phyloP scores from a whole-genome alignment of 2,329 filamentous ascomycete genomes.

The Laburnicola sp. region DNA sequence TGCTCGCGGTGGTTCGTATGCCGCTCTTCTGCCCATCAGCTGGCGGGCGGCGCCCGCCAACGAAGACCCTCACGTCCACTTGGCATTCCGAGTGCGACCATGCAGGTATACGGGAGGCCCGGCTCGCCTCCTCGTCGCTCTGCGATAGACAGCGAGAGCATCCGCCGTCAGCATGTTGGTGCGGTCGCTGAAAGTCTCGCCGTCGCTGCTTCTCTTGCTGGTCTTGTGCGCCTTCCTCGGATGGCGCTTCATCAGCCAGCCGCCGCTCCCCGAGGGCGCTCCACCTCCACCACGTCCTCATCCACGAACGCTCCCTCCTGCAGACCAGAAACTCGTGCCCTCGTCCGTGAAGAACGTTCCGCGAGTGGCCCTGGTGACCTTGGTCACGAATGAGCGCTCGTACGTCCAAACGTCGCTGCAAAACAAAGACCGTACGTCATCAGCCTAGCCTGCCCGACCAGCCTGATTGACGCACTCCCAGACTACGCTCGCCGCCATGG shows the following conservation, averaged over 20 bases:
- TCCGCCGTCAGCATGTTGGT: conserved; percentile 29
- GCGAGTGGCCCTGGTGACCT: conserved; percentile 42
- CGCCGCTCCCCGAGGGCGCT: conserved; percentile 18
- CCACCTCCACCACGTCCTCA: not conserved
- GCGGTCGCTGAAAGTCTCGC: conserved; percentile 28
- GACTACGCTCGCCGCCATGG: conserved; percentile 47
- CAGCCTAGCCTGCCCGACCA: not conserved
- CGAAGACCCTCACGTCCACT: conserved; percentile 19
- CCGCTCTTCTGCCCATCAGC: not conserved
- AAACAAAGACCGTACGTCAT: conserved; percentile 42
- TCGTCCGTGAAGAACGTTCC: conserved; percentile 18
- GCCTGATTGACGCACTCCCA: conserved; percentile 15
- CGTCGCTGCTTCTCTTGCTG: conserved; percentile 29
- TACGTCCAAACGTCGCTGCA: conserved; percentile 44
- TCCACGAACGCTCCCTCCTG: not conserved
- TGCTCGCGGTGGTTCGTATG: too few species aligned
- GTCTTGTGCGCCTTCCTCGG: conserved; percentile 36
- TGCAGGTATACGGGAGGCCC: conserved; percentile 7
- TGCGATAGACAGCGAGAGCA: not conserved
- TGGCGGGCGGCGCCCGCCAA: conserved; percentile 7
- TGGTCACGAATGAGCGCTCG: conserved; percentile 42
- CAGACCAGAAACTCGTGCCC: conserved; percentile 1
- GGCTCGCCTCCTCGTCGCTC: not conserved
- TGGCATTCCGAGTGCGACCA: conserved; percentile 23
- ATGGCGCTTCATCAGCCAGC: conserved; percentile 33